Evolutionary conservation across 192 early-diverging fungal genomes (phyloP), one percentile per base, ranked within the genome.

Genomic region (Backusella parvicylindrica): DNA sequence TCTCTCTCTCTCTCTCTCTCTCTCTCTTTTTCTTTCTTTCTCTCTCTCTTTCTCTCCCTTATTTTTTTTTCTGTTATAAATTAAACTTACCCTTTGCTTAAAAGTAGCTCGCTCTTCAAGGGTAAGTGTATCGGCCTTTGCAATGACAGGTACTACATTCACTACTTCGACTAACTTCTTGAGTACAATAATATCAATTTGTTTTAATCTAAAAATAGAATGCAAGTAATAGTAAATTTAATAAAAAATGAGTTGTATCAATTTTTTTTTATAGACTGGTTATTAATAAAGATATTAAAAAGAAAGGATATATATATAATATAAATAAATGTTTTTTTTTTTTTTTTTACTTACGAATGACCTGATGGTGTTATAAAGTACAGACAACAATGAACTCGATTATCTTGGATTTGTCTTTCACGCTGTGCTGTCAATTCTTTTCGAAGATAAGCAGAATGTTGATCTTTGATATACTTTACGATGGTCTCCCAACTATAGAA

Each of bases 391-490:
- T 99, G 98, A 72, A 99, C 91, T 74, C 96, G 90, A 38, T 96
- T 95, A 84, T 99, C 98, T 81, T 91, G 85, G 78, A 99, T 98
- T 73, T 95, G 87, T 67, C 91, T 88, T 70, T 97, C 97, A 78
- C 97, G 91, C 79, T 85, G 86, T 41, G 94, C 91, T 70, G 93
- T 93, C 72, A 94, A 86, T 85, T 99, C 98, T 83, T 96, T 94
- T 81, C 95, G 90, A 65, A 99, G 88, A 85, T 94, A 99, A 64
- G 92, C 88, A 23, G 93, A 93, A 87, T 99, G 97, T 88, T 98
- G 98, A 81, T 98, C 98, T 88, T 97, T 96, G 81, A 99, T 98
- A 88, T 97, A 96, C 86, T 97, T 97, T 82, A 96, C 91, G 75
- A 99, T 95, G 28, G 95, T 95, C 70, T 96, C 95, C 96, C 96